phyloP scores from a whole-genome alignment of 129 eudicot genomes.

The Lactuca sativa region DNA sequence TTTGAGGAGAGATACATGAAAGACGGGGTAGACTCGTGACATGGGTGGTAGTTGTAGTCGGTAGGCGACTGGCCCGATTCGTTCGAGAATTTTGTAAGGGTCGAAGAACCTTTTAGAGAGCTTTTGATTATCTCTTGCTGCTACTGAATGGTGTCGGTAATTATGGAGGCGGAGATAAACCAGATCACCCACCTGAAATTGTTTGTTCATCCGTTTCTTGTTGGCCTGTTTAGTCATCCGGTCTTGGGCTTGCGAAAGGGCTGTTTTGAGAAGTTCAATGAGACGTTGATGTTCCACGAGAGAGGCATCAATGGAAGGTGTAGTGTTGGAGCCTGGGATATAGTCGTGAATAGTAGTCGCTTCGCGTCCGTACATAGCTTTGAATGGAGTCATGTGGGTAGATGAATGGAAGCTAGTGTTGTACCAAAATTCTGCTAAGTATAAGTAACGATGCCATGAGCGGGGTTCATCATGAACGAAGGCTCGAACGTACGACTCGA shows the following conservation, averaged over 20 bases:
- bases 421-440: neutral
- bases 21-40: neutral
- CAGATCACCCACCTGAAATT: neutral
- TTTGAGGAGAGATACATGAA: neutral
- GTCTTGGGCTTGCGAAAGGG: neutral
- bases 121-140: neutral
- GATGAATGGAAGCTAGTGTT: no score
- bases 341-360: neutral
- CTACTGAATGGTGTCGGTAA: neutral
- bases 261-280: neutral
- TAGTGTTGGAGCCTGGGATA: neutral
- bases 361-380: neutral
- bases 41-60: neutral
- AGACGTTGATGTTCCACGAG: neutral
- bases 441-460: neutral
- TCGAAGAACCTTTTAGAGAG: neutral
- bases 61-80: neutral
- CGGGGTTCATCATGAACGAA: conserved; percentile 3
- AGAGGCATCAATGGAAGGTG: neutral
- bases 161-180: neutral
- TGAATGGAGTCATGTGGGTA: neutral
- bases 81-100: neutral
- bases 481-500: neutral
- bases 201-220: neutral
- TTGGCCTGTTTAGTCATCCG: neutral